Percentiles rank a stretch among this genome's conserved stretches.
Evolutionary conservation across 768 basidiomycete genomes (phyloP).

Genomic region (Cyclocybe cylindracea): DNA sequence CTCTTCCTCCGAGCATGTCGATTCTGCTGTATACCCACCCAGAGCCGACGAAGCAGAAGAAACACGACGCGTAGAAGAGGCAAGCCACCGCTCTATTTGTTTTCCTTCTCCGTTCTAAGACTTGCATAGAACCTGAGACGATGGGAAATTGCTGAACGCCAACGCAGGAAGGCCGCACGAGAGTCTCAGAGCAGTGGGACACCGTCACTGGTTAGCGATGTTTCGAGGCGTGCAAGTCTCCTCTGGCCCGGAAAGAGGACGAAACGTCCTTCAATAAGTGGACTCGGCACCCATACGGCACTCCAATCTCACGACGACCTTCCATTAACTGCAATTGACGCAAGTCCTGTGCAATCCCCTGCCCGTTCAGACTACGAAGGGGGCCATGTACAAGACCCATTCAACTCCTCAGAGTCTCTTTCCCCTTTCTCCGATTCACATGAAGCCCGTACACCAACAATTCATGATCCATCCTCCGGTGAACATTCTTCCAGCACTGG

Average conservation of each 20-base stretch:
- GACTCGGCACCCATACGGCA: constrained; percentile 44
- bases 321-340: constrained; percentile 54
- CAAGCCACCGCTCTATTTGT: constrained; percentile 25
- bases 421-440: constrained; percentile 54
- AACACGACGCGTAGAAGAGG: constrained; percentile 73
- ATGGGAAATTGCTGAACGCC: constrained; percentile 80
- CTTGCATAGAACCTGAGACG: constrained; percentile 62
- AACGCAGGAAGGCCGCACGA: constrained; percentile 71
- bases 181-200: constrained; percentile 42
- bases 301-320: constrained; percentile 54
- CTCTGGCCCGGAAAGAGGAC: constrained; percentile 51
- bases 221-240: constrained; percentile 59
- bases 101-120: constrained; percentile 2
- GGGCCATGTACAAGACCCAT: constrained; percentile 40
- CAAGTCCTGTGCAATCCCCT: constrained; percentile 40
- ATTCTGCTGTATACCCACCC: constrained; percentile 58
- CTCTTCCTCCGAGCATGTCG: constrained; percentile 26
- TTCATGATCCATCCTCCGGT: neutral
- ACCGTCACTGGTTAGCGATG: constrained; percentile 55
- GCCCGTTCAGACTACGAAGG: constrained; percentile 31
- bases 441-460: constrained; percentile 1
- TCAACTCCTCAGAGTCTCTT: constrained; percentile 44
- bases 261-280: constrained; percentile 29
- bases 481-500: constrained; percentile 8
- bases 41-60: constrained; percentile 66